Percentiles rank a stretch among this genome's conserved stretches.
These are phyloP conservation scores for Madurella fahalii DNA, from an alignment of 2,329 filamentous ascomycete species.

Conservation along the genomic window DNA sequence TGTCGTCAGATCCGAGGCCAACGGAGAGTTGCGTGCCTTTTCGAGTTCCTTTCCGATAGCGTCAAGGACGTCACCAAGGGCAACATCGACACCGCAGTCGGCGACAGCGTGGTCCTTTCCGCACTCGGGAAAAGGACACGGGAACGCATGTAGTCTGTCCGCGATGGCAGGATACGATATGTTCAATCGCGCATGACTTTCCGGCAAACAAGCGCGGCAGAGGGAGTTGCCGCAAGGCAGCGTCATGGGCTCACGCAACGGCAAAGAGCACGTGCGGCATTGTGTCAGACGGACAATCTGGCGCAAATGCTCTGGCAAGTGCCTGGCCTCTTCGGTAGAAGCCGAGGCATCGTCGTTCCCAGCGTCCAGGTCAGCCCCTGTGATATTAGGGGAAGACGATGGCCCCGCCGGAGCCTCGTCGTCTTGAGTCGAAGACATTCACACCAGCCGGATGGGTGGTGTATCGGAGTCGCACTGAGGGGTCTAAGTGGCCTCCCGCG, in stretches of 20 bases:
- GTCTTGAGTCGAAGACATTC: neutral
- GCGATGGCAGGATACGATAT: constrained; percentile 73
- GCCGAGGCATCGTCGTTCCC: neutral
- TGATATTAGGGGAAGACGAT: neutral
- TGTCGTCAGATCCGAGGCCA: constrained; percentile 37
- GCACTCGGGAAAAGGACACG: constrained; percentile 68
- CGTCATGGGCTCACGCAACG: constrained; percentile 65
- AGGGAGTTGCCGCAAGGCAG: constrained; percentile 78
- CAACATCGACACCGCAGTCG: constrained; percentile 75
- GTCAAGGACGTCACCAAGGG: constrained; percentile 66
- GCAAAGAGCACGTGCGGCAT: constrained; percentile 68
- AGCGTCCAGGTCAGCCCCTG: neutral
- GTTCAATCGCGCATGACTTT: constrained; percentile 58
- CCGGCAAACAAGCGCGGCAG: constrained; percentile 71
- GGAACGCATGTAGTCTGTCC: constrained; percentile 64
- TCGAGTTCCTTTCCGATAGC: constrained; percentile 53
- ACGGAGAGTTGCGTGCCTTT: constrained; percentile 33
- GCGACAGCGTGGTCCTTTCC: constrained; percentile 66
- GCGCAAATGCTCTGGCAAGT: constrained; percentile 49
- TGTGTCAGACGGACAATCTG: constrained; percentile 70
- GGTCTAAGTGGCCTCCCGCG: too few relatives aligned
- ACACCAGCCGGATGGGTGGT: neutral
- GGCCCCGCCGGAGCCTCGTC: neutral
- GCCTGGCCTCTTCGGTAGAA: constrained; percentile 9
- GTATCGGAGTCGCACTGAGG: too few relatives aligned